Base-by-base conservation (phyloP, 805 yeast species). In the Candida taoyuanica region DNA sequence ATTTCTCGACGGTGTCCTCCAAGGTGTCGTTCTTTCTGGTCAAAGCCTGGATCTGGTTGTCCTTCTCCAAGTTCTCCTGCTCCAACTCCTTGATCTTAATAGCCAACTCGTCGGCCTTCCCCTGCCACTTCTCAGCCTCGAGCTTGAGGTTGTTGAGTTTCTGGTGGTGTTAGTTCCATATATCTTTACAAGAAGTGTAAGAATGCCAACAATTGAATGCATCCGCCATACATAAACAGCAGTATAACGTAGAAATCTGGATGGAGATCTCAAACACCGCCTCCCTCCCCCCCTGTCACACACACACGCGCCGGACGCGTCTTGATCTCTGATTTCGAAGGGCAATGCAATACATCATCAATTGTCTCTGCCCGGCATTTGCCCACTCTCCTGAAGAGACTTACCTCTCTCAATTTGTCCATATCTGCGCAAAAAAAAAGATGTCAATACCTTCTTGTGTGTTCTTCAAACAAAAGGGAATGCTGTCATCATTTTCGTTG, bases 61-160 rank as follows among this genome's bases (percentile, higher is more conserved):
- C 98, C 71, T 89, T 89, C 52, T 86, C 91, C 52, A 85, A 71
- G 60, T 76, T 75, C 59, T 87, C 95, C 70, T 91, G 97, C 67
- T 91, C 98, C 64, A 91, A 74, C 60, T 74, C 82, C 74, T 89
- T 93, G 69, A 85, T 78, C 63, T 80, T 81, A 48, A 73, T 78
- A 45, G 79, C 67, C 56, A 85, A 76, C 56, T 85, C 96, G 59
- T 93, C 98, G 45, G 93, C 81, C 73, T 88, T 86, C 64, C 87
- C 96, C 72, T 91, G 96, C 87, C 98, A 94, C 56, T 82, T 73
- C 71, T 93, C 98, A 52, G 96, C 91, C 63, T 93, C 98, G 57
- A 85, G 73, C 70, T 91, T 89, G 65, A 93, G 79, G 67, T 80
- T 80, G 74, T 71, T 81, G 70, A 88, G 72, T 77, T 87, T 88